phyloP scores from a whole-genome alignment of 2,329 filamentous ascomycete species.

The Colletotrichum simmondsii region DNA sequence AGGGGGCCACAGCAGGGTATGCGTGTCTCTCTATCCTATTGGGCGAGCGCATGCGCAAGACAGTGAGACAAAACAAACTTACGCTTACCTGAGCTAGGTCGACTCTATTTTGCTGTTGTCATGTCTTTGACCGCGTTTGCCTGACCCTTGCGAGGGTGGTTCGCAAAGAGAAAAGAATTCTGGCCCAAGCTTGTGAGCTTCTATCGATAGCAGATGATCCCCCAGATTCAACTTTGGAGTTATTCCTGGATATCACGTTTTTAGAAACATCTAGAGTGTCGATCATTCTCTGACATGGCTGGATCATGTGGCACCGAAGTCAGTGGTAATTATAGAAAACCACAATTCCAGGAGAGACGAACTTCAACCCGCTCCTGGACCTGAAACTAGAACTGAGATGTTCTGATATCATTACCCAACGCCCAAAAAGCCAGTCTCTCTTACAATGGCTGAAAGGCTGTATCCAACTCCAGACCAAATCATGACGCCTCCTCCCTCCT shows the following conservation, averaged over 20 bases:
- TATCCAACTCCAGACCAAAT: neutral
- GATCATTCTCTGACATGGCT: neutral
- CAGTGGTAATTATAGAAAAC: neutral
- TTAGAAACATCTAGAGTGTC: neutral
- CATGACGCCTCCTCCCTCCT: constrained; percentile 40
- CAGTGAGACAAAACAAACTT: neutral
- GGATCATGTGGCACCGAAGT: neutral
- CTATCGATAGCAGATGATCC: neutral
- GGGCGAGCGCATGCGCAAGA: neutral
- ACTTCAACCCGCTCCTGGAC: neutral
- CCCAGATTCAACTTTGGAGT: neutral
- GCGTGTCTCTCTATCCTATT: neutral
- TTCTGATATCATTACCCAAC: neutral
- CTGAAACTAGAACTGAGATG: neutral
- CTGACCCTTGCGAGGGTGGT: neutral
- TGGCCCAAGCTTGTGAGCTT: neutral
- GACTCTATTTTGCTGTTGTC: neutral
- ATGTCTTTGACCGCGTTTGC: neutral
- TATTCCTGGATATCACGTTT: neutral
- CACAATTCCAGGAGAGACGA: neutral
- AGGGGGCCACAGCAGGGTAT: neutral
- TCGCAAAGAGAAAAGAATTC: neutral
- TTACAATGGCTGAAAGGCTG: neutral
- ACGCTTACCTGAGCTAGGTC: no score
- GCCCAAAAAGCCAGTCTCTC: neutral